These are phyloP conservation scores for Phytophthora vignae DNA, from an alignment of 352 stramenopile genomes.

Conservation along the genomic window DNA sequence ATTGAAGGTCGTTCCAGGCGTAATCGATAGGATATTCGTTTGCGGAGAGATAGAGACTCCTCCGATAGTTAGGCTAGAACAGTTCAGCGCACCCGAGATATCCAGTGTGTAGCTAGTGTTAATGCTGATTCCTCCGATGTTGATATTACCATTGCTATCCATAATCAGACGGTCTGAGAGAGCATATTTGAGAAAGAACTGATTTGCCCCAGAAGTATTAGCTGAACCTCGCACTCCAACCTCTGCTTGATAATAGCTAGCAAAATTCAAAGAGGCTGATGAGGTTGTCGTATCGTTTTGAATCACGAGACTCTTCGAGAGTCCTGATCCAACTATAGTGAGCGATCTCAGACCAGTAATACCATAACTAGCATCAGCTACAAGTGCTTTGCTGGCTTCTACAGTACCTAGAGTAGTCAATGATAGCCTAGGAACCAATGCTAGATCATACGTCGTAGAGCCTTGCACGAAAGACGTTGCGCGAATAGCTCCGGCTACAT, in stretches of 20 bases:
- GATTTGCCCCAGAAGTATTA: too few species aligned
- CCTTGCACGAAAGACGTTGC: too few species aligned
- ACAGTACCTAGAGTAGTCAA: neutral
- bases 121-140: too few species aligned
- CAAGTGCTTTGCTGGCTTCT: neutral
- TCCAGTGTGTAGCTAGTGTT: too few species aligned
- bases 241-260: neutral
- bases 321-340: neutral
- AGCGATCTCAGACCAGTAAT: neutral
- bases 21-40: too few species aligned
- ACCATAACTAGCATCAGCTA: neutral
- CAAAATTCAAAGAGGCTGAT: neutral
- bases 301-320: neutral
- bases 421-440: neutral
- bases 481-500: neutral
- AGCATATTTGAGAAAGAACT: neutral
- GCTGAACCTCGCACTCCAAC: too few species aligned
- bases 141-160: neutral
- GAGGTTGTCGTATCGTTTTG: conserved; percentile 2
- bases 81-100: too few species aligned
- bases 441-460: too few species aligned
- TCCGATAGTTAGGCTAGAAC: too few species aligned
- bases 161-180: neutral
- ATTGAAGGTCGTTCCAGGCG: too few species aligned
- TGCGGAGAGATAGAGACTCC: too few species aligned